phyloP scores from a whole-genome alignment of 257 asterid genomes.

The Solanum lignicaule region DNA sequence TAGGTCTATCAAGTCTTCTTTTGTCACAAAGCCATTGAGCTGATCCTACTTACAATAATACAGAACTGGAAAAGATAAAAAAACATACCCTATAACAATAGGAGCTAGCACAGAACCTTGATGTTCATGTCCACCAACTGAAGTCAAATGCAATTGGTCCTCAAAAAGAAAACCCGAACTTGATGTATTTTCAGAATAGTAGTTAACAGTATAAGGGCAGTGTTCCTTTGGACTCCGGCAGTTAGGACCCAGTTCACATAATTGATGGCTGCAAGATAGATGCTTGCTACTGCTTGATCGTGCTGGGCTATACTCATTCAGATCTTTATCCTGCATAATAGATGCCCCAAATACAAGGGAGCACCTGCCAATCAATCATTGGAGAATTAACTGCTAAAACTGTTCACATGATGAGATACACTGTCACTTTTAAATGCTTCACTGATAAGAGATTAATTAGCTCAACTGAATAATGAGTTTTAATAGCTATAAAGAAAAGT shows the following conservation, averaged over 20 bases:
- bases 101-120: constrained; percentile 37
- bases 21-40: background rate
- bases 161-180: constrained; percentile 69
- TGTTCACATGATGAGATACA: constrained; percentile 14
- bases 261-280: constrained; percentile 54
- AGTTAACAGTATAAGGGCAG: constrained; percentile 56
- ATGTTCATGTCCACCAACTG: constrained; percentile 29
- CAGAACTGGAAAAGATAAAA: background rate
- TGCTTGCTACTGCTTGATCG: constrained; percentile 57
- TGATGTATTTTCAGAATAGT: constrained; percentile 50
- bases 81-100: constrained; percentile 47
- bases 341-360: constrained; percentile 69
- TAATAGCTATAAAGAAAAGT: background rate
- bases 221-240: constrained; percentile 46
- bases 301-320: constrained; percentile 59
- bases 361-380: constrained; percentile 82
- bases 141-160: constrained; percentile 51
- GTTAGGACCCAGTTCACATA: constrained; percentile 39
- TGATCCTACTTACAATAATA: background rate
- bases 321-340: constrained; percentile 78
- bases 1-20: background rate
- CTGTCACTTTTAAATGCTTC: constrained; percentile 1
- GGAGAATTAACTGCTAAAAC: constrained; percentile 54
- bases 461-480: background rate
- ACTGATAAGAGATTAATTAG: background rate